These are phyloP conservation scores for Clausena lansium DNA, from an alignment of 345 rosid genomes.

Conservation along the genomic window DNA sequence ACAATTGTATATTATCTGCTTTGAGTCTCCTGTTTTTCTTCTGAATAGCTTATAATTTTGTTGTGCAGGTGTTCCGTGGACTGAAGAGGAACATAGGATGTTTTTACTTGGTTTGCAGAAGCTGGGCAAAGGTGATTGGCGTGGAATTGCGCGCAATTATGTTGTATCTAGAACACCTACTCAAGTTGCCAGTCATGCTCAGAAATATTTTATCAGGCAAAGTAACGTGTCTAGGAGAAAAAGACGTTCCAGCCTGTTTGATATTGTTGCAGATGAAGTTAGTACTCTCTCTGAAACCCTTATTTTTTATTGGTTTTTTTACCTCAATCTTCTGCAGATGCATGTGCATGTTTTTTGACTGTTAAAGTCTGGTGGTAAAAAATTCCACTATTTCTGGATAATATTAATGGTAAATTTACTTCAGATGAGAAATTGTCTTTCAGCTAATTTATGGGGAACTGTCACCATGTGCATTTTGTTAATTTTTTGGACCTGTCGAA, in stretches of 20 bases:
- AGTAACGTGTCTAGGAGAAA: conserved; percentile 77
- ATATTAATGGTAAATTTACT: not conserved
- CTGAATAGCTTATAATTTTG: conserved; percentile 6
- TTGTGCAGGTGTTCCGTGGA: conserved; percentile 89
- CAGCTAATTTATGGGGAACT: not conserved
- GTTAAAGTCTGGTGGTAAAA: not conserved
- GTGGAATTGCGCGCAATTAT: conserved; percentile 91
- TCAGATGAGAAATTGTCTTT: not conserved
- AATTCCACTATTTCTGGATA: not conserved
- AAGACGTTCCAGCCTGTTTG: conserved; percentile 97
- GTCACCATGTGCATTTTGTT: not conserved
- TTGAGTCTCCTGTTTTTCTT: not conserved
- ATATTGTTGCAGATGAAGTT: conserved; percentile 85
- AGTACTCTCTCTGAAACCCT: conserved; percentile 23
- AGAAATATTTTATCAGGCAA: conserved; percentile 91
- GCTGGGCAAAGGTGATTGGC: conserved; percentile 99
- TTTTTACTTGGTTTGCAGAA: conserved; percentile 89
- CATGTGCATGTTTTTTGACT: conserved; percentile 4
- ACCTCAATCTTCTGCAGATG: not conserved
- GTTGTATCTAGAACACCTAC: conserved; percentile 94
- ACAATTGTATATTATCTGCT: not conserved
- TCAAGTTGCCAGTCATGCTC: conserved; percentile 99
- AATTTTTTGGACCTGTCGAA: not conserved
- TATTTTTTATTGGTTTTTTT: conserved; percentile 21
- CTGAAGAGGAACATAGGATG: conserved; percentile 97